Evolutionary conservation across 2,329 filamentous ascomycete genomes (phyloP), one percentile per base, ranked within the genome.

Genomic region (Monilinia vaccinii-corymbosi): DNA sequence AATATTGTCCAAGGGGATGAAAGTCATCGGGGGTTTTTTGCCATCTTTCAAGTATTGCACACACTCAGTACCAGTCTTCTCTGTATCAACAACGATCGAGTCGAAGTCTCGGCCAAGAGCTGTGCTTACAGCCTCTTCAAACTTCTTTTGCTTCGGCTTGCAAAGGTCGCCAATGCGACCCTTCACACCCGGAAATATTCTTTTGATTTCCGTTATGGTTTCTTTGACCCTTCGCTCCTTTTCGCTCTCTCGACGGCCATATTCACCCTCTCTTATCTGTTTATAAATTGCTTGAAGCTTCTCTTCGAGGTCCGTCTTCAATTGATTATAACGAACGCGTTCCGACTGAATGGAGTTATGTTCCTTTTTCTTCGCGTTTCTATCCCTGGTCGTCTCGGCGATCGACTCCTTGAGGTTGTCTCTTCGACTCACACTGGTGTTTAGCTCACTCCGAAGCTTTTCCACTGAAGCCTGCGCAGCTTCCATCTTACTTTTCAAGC

Each of bases 141-240:
- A 99, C 73, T 97, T 97, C 75, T 96, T 97, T 76, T 97, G 91
- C 74, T 97, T 97, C 1, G 94, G 93, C 66, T 90, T 92, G 76
- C 94, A 97, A 46, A 99, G 82, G 65, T 96, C 91, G 64, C 91
- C 90, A 49, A 97, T 84, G 49, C 93, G 86, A 23, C 94, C 94
- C 66, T 89, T 89, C 48, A 99, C 93, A 50, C 93, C 93, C 1
- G 91, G 90, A 68, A 91, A 96, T 64, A 96, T 88, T 56, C 91
- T 87, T 73, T 96, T 96, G 69, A 99, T 79, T 36, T 89, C 86
- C 13, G 86, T 85, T 38, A 97, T 86, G 70, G 90, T 88, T 71
- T 96, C 92, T 68, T 90, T 91, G 69, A 87, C 85, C 61, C 85
- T 81, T 31, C 82, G 76, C 70, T 97, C 93, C 70, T 85, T 89